phyloP scores from a whole-genome alignment of 805 yeast genomes.

The Wickerhamiella vanderwaltii region DNA sequence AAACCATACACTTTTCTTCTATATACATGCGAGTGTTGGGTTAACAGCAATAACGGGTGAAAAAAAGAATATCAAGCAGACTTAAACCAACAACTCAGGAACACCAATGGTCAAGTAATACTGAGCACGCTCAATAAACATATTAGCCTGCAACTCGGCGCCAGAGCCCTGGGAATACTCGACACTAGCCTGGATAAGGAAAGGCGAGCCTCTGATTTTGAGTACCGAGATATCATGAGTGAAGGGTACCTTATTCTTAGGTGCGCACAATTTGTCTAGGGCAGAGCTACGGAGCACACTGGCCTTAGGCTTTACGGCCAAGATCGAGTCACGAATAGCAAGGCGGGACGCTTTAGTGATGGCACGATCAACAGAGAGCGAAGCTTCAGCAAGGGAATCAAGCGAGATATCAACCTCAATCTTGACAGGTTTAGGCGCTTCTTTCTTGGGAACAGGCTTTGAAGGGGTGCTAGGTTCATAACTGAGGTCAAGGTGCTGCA shows the following conservation, averaged over 20 bases:
- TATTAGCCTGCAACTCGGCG: slow-evolving; percentile 10
- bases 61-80: too few species aligned
- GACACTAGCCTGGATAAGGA: slow-evolving; percentile 15
- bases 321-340: slow-evolving; percentile 30
- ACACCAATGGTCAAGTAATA: slow-evolving; percentile 10
- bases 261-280: slow-evolving; percentile 47
- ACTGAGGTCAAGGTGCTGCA: slow-evolving; percentile 58
- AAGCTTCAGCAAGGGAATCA: slow-evolving; percentile 17
- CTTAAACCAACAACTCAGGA: too few species aligned
- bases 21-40: too few species aligned
- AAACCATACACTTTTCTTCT: too few species aligned
- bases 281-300: slow-evolving; percentile 42
- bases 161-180: slow-evolving; percentile 15
- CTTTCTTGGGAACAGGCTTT: slow-evolving; percentile 17
- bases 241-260: slow-evolving; percentile 33
- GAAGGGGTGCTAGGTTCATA: slow-evolving; percentile 30
- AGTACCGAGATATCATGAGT: slow-evolving; percentile 18
- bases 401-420: slow-evolving; percentile 17
- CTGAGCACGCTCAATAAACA: slow-evolving; percentile 13
- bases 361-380: slow-evolving; percentile 24
- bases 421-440: slow-evolving; percentile 18
- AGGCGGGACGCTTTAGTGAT: slow-evolving; percentile 31
- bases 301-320: slow-evolving; percentile 30
- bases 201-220: slow-evolving; percentile 16
- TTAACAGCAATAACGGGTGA: too few species aligned